Evolutionary conservation across 2,329 filamentous ascomycete genomes (phyloP), one percentile per base, ranked within the genome.

Genomic region (Drechslerella dactyloides): DNA sequence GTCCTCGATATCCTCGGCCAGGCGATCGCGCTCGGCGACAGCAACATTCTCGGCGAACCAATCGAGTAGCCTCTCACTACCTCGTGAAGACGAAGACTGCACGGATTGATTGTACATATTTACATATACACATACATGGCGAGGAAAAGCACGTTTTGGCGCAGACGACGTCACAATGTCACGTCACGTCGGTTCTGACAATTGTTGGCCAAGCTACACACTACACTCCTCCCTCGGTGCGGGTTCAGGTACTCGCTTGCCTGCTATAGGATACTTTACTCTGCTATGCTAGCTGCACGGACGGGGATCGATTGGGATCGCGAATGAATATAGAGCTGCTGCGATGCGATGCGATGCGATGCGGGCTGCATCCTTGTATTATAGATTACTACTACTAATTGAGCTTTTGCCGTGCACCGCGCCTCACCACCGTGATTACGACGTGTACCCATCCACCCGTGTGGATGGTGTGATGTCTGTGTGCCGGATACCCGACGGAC

Each of bases 1-100:
- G 90, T 97, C 77, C 88, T 99, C 77, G 93, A 99, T 81, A 89
- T 97, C 77, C 87, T 99, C 74, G 94, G 94, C 75, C 91, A 97
- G 83, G 97, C 99, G 91, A 96, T 99, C 78, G 93, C 93, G 75
- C 87, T 93, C 80, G 94, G 97, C 82, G 75, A 74, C 53, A 57
- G 64, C n/a, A 74, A 73, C 40, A 50, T 69, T 4, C 59, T 76
- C 7, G 44, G 50, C 15, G 69, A 73, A 15, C 48, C 52, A 35
- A 74, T 76, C 58, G 75, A 76, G 62, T 76, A 76, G 60, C 52
- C 33, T 53, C 23, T 30, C 24, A 2, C 6, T 33, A 37, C 27
- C 27, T 33, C 27, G 8, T 4, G 33, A 37, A 24, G 23, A 17
- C 15, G 50, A 35, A 37, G 8, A 10, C 19, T 30, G 21, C 27